Base-by-base conservation (phyloP, 139 green algal genomes). In the Pleodorina starrii region DNA sequence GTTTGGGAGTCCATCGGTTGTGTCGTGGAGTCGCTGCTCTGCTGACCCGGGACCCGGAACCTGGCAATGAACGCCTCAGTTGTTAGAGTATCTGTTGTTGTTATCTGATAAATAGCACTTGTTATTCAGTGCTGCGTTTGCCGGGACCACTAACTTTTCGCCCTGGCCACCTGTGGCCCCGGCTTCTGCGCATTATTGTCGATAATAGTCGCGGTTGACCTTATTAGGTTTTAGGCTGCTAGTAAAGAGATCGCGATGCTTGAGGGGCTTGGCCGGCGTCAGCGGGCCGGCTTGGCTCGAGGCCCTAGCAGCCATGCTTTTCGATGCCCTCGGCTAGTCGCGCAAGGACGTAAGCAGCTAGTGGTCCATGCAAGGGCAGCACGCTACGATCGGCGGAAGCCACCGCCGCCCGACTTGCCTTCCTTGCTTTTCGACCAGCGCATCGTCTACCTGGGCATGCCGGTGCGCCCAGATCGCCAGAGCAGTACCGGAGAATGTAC, bases 371-470 rank as follows among this genome's bases (percentile, higher is more conserved):
- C 92, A 0, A 51, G 92, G 5, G 32, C 71, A 44, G 59, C 88
- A 35, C 77, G 87, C 17, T 92, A 91, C 72, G 92, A 93, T 40
- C 79, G 93, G 43, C 51, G 93, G 21, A 90, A 92, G 57, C 93
- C 93, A 23, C 96, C 96, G n/a, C 98, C 98, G 7, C 98, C 98
- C 9, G 98, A 99, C 92, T 93, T 99, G 74, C 98, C 98, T 0
- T 99, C 97, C 0, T 90, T 99, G 60, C 95, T 99, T 69, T 96
- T 99, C 40, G 96, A 99, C 92, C 94, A 95, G 73, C 94, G 98
- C 36, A 99, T 99, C 87, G 95, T 96, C 17, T 99, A 99, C 94
- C 90, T 99, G n/a, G 98, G 98, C 77, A 99, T 99, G 98, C 98
- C 98, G 71, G 96, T 98, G 83, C 35, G 82, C 44, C 54, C 35